These are phyloP conservation scores for Mycosarcoma mackinlayi DNA, from an alignment of 1,284 basidiomycete genomes.

Conservation along the genomic window DNA sequence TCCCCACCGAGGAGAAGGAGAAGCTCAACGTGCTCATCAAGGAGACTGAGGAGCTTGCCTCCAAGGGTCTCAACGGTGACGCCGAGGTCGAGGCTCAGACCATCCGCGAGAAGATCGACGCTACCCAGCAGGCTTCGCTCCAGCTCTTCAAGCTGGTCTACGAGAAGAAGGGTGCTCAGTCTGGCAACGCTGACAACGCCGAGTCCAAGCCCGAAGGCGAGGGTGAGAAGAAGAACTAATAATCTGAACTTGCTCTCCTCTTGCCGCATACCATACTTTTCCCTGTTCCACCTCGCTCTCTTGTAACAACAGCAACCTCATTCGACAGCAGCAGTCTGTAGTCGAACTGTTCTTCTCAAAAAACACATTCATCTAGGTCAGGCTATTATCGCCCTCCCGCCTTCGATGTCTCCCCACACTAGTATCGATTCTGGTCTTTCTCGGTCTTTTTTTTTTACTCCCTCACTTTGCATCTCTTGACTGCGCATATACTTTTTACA, in stretches of 20 bases:
- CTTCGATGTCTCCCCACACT: no score
- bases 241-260: not conserved
- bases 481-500: slow-evolving; percentile 1
- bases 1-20: slow-evolving; percentile 93
- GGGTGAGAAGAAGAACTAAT: slow-evolving; percentile 65
- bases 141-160: slow-evolving; percentile 99
- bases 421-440: not conserved
- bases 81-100: slow-evolving; percentile 81
- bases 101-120: slow-evolving; percentile 91
- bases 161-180: slow-evolving; percentile 85
- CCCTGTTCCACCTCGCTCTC: not conserved
- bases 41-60: slow-evolving; percentile 90
- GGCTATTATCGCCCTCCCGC: no score
- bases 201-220: slow-evolving; percentile 51
- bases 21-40: slow-evolving; percentile 76
- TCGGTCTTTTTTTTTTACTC: not conserved
- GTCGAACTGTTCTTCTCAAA: not conserved
- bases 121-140: slow-evolving; percentile 95
- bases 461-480: not conserved
- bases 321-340: not conserved
- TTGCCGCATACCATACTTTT: slow-evolving; percentile 2
- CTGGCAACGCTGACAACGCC: slow-evolving; percentile 54
- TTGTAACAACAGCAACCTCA: slow-evolving; percentile 40
- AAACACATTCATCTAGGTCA: not conserved
- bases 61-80: slow-evolving; percentile 90